Evolutionary conservation across 2,329 filamentous ascomycete species (phyloP), one percentile per base, ranked within the genome.

Genomic region (Calonectria pseudoreteaudii): DNA sequence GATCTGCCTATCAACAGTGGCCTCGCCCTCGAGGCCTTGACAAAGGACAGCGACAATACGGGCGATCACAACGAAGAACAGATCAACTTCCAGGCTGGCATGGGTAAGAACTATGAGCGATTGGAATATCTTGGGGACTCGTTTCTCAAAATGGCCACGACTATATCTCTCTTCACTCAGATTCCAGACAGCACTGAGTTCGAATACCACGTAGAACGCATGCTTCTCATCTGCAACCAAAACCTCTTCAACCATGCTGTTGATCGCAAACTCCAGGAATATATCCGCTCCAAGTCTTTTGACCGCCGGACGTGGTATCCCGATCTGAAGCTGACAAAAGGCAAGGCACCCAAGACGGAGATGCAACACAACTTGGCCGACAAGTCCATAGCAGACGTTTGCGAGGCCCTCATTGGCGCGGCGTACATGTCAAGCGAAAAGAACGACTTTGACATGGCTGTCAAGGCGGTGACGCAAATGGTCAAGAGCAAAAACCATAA

Each of bases 141-240:
- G 41, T 98, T 98, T 80, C 88, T 99, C 73, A 99, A 99, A 85
- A 96, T 98, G 93, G 95, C 94, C 14, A 98, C 96, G 0, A 96
- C 96, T 0, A 95, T 99, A 68, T 93, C 95, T 0, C 88, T 98
- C 0, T 98, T 94, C 81, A 93, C 93, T 0, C 89, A 92, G 34
- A 92, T 94, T 26, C 95, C 95, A 0, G 90, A 94, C 62, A 91
- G 94, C 74, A 92, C 95, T 76, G 97, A 99, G 81, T 97, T 93
- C 64, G 92, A 94, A 70, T 97, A 94, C 78, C 97, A 99, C 80
- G 94, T 98, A 10, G 93, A 95, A 78, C 93, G 97, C 20, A 98
- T 98, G 96, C 82, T 93, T 26, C 90, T 98, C 79, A 90, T 98
- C 20, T 98, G 95, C 89, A 99, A 99, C 84, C 91, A 93, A 77